Percentiles rank a stretch among this genome's conserved stretches.
These are phyloP conservation scores for Epipyxis sp. DNA, from an alignment of 108 stramenopile genomes.

Conservation along the genomic window DNA sequence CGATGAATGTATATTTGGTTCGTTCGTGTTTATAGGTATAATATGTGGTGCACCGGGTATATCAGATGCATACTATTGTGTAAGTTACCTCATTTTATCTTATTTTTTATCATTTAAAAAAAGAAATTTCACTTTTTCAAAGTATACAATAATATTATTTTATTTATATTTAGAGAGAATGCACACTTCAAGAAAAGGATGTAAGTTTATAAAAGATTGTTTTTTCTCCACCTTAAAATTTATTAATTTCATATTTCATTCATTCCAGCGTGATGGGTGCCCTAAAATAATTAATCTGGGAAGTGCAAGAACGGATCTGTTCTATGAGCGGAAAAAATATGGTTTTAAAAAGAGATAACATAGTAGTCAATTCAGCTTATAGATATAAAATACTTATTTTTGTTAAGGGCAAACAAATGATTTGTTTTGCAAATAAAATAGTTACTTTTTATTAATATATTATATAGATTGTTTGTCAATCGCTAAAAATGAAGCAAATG, in stretches of 20 bases:
- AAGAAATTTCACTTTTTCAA: too few species aligned
- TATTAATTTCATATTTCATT: not conserved
- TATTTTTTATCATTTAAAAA: too few species aligned
- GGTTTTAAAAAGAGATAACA: constrained; percentile 50
- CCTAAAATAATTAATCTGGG: constrained; percentile 99
- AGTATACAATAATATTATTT: too few species aligned
- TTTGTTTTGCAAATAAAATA: too few species aligned
- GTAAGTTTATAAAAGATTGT: constrained; percentile 10
- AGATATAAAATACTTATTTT: too few species aligned
- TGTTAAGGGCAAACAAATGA: too few species aligned
- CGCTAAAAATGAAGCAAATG: too few species aligned
- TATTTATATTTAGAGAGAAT: too few species aligned
- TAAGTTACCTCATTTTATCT: too few species aligned
- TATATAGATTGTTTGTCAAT: too few species aligned
- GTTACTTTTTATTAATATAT: too few species aligned
- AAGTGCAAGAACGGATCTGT: constrained; percentile 86
- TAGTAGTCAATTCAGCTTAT: too few species aligned
- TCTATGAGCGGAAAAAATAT: constrained; percentile 95
- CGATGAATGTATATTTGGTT: constrained; percentile 98
- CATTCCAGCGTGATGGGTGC: constrained; percentile 65
- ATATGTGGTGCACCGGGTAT: constrained; percentile 93
- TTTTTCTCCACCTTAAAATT: not conserved
- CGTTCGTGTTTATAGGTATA: constrained; percentile 78
- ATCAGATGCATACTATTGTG: constrained; percentile 98
- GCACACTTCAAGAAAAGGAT: constrained; percentile 63